phyloP scores from a whole-genome alignment of 768 basidiomycete genomes.

The Suillus decipiens region DNA sequence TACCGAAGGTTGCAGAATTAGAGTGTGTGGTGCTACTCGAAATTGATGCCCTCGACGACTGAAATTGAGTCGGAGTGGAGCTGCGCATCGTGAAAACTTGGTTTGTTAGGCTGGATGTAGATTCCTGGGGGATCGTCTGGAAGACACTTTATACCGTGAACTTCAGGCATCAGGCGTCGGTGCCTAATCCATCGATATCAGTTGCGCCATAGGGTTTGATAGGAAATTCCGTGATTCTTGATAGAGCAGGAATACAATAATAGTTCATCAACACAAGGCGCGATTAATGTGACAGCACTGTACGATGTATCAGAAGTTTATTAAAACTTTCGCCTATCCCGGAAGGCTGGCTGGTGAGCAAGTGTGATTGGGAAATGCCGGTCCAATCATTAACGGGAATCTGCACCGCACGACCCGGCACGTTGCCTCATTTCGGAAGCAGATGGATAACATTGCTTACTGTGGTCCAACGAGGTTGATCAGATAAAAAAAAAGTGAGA shows the following conservation, averaged over 20 bases:
- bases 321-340: not conserved
- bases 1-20: not conserved
- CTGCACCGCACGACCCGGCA: not conserved
- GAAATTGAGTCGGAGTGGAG: not conserved
- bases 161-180: not conserved
- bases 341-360: not conserved
- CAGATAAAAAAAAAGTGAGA: not conserved
- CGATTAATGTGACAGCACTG: not conserved
- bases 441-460: conserved; percentile 1
- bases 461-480: not conserved
- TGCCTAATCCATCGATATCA: conserved; percentile 10
- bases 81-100: conserved; percentile 1
- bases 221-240: conserved; percentile 2
- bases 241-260: not conserved
- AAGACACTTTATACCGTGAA: conserved; percentile 4
- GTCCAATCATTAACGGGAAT: not conserved
- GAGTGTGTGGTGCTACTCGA: not conserved
- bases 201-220: not conserved
- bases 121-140: not conserved
- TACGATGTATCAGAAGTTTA: not conserved
- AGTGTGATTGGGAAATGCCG: not conserved
- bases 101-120: not conserved
- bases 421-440: conserved; percentile 9
- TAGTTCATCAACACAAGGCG: conserved; percentile 1
- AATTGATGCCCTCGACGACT: not conserved